Conservation (phyloP, 768 basidiomycete species). For the Russula brevipes region DNA sequence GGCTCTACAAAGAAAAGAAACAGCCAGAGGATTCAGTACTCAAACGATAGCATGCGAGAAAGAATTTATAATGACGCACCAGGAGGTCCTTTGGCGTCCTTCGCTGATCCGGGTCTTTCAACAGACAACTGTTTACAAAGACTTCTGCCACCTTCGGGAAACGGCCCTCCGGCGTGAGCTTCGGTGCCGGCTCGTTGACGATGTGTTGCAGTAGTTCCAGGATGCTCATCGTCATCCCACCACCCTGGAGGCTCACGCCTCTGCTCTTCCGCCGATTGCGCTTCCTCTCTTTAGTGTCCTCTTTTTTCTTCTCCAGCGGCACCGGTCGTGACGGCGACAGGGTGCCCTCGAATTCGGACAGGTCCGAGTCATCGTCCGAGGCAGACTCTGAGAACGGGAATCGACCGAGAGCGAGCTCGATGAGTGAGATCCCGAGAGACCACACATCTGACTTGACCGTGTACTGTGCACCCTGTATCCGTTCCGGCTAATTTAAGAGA, state of each 20-base stretch:
- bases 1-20: conserved; percentile 43
- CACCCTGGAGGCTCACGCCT: conserved; percentile 90
- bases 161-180: conserved; percentile 67
- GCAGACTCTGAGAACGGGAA: conserved; percentile 91
- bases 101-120: conserved; percentile 83
- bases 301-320: conserved; percentile 37
- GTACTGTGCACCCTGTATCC: conserved; percentile 97
- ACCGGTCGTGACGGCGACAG: conserved; percentile 67
- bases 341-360: conserved; percentile 75
- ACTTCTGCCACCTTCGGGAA: conserved; percentile 70
- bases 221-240: conserved; percentile 97
- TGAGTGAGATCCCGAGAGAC: conserved; percentile 95
- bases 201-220: conserved; percentile 95
- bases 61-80: conserved; percentile 43
- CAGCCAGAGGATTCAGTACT: not conserved
- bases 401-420: conserved; percentile 93
- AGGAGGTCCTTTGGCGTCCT: conserved; percentile 84
- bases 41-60: not conserved
- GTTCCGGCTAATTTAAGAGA: conserved; percentile 69
- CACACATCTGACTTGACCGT: conserved; percentile 99
- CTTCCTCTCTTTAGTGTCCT: conserved; percentile 47
- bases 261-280: conserved; percentile 84
- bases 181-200: conserved; percentile 96
- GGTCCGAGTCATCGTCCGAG: conserved; percentile 63
- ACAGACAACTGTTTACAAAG: conserved; percentile 85